Evolutionary conservation across 352 stramenopile genomes (phyloP).

Genomic region (Phytophthora crassamura): DNA sequence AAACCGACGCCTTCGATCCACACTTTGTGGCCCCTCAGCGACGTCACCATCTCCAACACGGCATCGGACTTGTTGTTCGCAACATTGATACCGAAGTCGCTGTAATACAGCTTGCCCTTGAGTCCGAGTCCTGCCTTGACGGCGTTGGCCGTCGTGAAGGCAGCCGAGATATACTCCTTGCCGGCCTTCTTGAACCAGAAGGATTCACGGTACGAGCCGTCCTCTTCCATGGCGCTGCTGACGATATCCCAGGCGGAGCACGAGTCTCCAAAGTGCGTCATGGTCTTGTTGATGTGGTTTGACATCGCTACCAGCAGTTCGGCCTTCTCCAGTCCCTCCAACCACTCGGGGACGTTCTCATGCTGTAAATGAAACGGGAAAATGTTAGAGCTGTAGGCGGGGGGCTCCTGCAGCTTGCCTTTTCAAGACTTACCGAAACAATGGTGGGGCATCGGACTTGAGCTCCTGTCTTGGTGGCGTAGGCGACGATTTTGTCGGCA

Average conservation of each 20-base stretch:
- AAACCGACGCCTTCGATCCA: constrained; percentile 29
- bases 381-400: background rate
- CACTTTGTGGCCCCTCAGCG: constrained; percentile 4
- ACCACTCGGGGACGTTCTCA: constrained; percentile 26
- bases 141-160: constrained; percentile 23
- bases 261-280: constrained; percentile 32
- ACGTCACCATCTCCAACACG: constrained; percentile 13
- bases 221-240: constrained; percentile 27
- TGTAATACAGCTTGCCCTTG: constrained; percentile 22
- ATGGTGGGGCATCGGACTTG: constrained; percentile 28
- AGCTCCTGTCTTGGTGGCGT: constrained; percentile 19
- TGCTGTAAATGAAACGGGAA: constrained; percentile 11
- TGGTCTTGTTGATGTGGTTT: constrained; percentile 32
- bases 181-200: constrained; percentile 38
- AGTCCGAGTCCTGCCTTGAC: constrained; percentile 24
- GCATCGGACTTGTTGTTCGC: constrained; percentile 31
- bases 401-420: background rate
- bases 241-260: constrained; percentile 29
- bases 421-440: constrained; percentile 21
- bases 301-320: constrained; percentile 25
- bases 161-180: constrained; percentile 29
- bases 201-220: constrained; percentile 28
- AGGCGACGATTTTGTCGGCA: constrained; percentile 23
- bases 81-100: constrained; percentile 24
- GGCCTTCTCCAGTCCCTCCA: constrained; percentile 25